Base-by-base conservation (phyloP, 2,329 filamentous ascomycete genomes). In the Dothiorella sarmentorum region DNA sequence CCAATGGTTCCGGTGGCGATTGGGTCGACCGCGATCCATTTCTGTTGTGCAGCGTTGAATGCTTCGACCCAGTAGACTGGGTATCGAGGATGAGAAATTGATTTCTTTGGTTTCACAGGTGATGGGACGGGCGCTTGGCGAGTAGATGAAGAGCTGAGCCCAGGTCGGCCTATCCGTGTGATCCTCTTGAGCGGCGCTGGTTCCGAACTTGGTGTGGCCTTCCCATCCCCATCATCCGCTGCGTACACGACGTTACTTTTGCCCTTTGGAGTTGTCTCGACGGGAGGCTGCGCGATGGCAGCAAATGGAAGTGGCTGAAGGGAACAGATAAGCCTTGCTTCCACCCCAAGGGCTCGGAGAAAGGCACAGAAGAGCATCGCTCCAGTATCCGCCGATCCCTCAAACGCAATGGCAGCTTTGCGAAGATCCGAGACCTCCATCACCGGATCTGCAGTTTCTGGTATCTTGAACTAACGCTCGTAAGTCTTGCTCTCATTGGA, bases 21-120 rank as follows among this genome's bases (percentile, higher is more conserved):
- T 0, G 92, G 85, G 69, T 99, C 94, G 35, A 94, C 84, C 0
- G 91, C 83, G 58, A 96, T 84, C 94, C 94, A 99, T 76, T 91
- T 96, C 69, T 97, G 90, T 63, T 91, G 85, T 0, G 89, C 88
- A 56, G 85, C 79, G 63, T 97, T 92, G 63, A 96, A 89, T 3
- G 90, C 87, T 74, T 99, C 94, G 0, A 97, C 87, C 94, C 94
- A 99, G 69, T 91, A 97, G 3, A 97, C 81, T 0, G 94, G 94
- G 66, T 87, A 90, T 0, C 83, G 73, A 0, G 56, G 45, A 31
- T 43, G 55, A 10, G 55, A 4, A 22, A 59, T 55, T 17, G 57
- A 22, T 24, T 59, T 53, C 7, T 33, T 42, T 6, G 29, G 45
- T 33, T 52, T 51, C 24, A 53, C 31, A 35, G 44, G 29, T 27